Evolutionary conservation across 306 rosid genomes (phyloP), one percentile per base, ranked within the genome.

Genomic region (Trifolium subterraneum): DNA sequence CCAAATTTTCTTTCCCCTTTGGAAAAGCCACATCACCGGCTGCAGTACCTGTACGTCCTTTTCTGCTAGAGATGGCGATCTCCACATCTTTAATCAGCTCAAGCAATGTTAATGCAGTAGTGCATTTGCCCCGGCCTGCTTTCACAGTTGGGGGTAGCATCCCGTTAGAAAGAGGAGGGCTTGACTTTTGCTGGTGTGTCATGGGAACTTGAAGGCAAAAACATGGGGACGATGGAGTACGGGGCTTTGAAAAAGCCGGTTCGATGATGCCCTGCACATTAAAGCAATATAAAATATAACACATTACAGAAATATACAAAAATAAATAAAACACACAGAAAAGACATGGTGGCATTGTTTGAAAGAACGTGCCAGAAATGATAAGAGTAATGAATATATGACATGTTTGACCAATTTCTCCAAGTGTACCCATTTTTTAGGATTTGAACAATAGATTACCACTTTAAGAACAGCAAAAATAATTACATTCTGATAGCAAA

Each of bases 21-120:
- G 99, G 99, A 83, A 92, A 92, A 45, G 99, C 99, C 39, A 94
- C 97, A 15, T 92, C 98, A 10, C 99, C 99, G 0, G 98, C 99
- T 16, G 92, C 96, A 15, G 99, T 95, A 54, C 99, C 98, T 0
- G 90, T 85, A n/a, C 97, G 91, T 51, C 99, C 99, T 86, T 85
- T 92, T 29, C 99, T 68, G 82, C 75, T 79, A 55, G 93, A 87
- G 70, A 95, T 87, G 1, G 98, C 93, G 5, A 60, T 78, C 79
- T 95, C 98, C 76, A 95, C 99, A 48, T 92, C 98, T 85, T 90
- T 95, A 79, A 92, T 82, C 64, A 83, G 79, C 45, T 95, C 97
- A 20, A 92, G 81, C 64, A 95, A 70, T 42, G 67, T 73, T 15
- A 50, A 79, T 2, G 96, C 84, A 27, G 90, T 90, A 8, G 99